Percentiles rank a stretch among this genome's conserved stretches.
These are phyloP conservation scores for Sphagnum contortum DNA, from an alignment of 225 moss, liverwort and hornwort species.

Conservation along the genomic window DNA sequence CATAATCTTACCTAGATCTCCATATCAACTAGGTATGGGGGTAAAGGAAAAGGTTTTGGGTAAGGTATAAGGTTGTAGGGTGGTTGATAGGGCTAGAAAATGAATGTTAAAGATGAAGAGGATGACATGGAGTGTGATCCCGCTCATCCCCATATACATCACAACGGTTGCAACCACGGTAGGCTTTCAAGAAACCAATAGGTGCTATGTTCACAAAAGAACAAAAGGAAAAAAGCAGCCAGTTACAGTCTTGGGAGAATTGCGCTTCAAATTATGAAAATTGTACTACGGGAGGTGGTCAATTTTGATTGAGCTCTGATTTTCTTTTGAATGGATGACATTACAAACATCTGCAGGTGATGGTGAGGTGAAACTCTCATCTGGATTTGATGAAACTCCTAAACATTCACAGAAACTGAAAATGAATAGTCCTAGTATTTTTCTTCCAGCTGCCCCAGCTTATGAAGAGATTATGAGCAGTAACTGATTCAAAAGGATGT, in stretches of 20 bases:
- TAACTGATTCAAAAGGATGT: neutral
- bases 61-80: too few species aligned
- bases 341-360: slow-evolving; percentile 13
- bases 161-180: slow-evolving; percentile 35
- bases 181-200: too few species aligned
- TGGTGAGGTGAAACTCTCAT: slow-evolving; percentile 10
- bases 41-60: too few species aligned
- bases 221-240: too few species aligned
- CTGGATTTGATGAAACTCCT: slow-evolving; percentile 16
- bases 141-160: slow-evolving; percentile 23
- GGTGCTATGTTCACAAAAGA: too few species aligned
- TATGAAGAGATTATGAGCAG: neutral
- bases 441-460: neutral
- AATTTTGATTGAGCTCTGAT: too few species aligned
- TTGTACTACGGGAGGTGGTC: too few species aligned
- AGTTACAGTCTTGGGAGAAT: too few species aligned
- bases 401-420: slow-evolving; percentile 13
- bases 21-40: too few species aligned
- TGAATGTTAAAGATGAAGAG: slow-evolving; percentile 18
- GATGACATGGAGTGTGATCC: slow-evolving; percentile 40
- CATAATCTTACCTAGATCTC: too few species aligned
- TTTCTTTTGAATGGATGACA: neutral
- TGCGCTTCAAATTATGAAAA: too few species aligned
- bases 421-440: slow-evolving; percentile 7
- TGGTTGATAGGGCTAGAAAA: too few species aligned